Percentiles rank a stretch among this genome's conserved stretches.
Evolutionary conservation across 495 filamentous ascomycete species (phyloP).

Genomic region (Podospora didyma): DNA sequence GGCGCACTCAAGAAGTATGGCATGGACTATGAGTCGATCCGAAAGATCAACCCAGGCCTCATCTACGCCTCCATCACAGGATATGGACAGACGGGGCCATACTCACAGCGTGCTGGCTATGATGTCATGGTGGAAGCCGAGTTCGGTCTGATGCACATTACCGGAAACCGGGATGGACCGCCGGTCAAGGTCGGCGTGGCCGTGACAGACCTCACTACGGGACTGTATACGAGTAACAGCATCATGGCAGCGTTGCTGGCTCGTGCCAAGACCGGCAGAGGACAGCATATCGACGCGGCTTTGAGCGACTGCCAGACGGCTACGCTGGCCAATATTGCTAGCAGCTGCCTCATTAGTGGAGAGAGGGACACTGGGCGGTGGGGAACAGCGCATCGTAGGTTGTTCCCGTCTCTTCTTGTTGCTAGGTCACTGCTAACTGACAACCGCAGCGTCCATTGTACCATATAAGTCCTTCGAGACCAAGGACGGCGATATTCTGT

Average conservation of each 20-base stretch:
- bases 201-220: constrained; percentile 93
- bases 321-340: constrained; percentile 87
- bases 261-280: constrained; percentile 51
- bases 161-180: constrained; percentile 77
- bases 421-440: constrained; percentile 9
- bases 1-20: constrained; percentile 85
- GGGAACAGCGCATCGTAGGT: constrained; percentile 92
- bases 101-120: constrained; percentile 84
- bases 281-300: constrained; percentile 89
- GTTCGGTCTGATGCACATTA: constrained; percentile 98
- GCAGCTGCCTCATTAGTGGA: constrained; percentile 84
- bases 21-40: constrained; percentile 78
- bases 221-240: constrained; percentile 92
- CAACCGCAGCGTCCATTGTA: constrained; percentile 75
- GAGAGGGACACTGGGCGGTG: constrained; percentile 83
- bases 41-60: constrained; percentile 73
- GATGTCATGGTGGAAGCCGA: constrained; percentile 99
- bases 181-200: constrained; percentile 97
- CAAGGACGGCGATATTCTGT: constrained; percentile 83
- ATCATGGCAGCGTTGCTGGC: constrained; percentile 91
- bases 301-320: constrained; percentile 94
- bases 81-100: constrained; percentile 88
- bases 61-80: constrained; percentile 64
- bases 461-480: constrained; percentile 92
- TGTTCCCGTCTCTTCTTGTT: background rate